Percentiles rank a stretch among this genome's conserved stretches.
phyloP scores from a whole-genome alignment of 306 rosid genomes.

The Canavalia gladiata region DNA sequence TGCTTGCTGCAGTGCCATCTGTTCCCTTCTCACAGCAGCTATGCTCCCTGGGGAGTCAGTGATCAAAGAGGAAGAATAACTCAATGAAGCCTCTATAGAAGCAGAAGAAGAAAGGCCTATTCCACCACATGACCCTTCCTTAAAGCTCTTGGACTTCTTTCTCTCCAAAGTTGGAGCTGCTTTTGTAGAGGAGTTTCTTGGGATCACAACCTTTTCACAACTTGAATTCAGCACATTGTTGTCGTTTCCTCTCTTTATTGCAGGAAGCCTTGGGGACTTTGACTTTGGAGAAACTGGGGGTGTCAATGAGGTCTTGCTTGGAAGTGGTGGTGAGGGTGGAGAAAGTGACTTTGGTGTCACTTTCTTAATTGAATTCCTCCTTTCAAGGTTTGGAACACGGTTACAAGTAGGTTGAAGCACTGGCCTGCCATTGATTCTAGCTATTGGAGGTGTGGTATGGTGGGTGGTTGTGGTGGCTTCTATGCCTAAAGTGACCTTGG shows the following conservation, averaged over 20 bases:
- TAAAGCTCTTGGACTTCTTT: conserved; percentile 91
- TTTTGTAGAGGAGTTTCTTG: conserved; percentile 54
- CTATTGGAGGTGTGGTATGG: conserved; percentile 48
- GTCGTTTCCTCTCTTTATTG: conserved; percentile 77
- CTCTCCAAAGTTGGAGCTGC: conserved; percentile 70
- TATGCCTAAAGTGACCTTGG: conserved; percentile 68
- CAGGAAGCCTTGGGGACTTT: conserved; percentile 83
- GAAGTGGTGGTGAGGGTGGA: conserved; percentile 49
- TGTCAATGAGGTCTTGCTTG: conserved; percentile 55
- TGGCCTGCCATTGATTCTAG: conserved; percentile 77
- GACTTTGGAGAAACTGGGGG: conserved; percentile 81
- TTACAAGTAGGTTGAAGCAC: conserved; percentile 94
- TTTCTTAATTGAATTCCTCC: conserved; percentile 75
- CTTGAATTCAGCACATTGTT: conserved; percentile 66
- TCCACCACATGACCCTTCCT: conserved; percentile 55
- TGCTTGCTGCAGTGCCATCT: conserved; percentile 87
- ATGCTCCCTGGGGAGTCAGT: conserved; percentile 96
- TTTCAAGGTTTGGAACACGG: conserved; percentile 74
- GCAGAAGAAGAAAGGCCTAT: conserved; percentile 2
- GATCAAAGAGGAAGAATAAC: conserved; percentile 81
- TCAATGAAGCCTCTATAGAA: conserved; percentile 66
- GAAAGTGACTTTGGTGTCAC: conserved; percentile 59
- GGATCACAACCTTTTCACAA: conserved; percentile 69
- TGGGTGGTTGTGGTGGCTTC: conserved; percentile 46
- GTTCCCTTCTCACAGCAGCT: conserved; percentile 94